phyloP scores from a whole-genome alignment of 108 stramenopile species.

The Conticribra guillardii region DNA sequence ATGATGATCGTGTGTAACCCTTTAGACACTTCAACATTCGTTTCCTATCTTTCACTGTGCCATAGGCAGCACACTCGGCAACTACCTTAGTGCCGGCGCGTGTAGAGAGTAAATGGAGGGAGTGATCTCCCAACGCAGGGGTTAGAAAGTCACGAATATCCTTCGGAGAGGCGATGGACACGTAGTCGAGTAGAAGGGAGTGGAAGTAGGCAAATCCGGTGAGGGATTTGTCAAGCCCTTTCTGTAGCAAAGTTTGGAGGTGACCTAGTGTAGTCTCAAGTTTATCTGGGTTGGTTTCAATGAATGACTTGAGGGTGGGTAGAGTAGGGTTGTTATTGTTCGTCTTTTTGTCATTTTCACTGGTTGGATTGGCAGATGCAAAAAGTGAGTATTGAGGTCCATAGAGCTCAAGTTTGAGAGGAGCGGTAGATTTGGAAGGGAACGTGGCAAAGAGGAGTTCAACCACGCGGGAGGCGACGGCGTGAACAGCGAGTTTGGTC shows the following conservation, averaged over 20 bases:
- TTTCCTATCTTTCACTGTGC: slow-evolving; percentile 91
- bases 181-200: slow-evolving; percentile 77
- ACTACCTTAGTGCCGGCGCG: slow-evolving; percentile 83
- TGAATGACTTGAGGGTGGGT: slow-evolving; percentile 45
- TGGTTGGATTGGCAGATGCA: slow-evolving; percentile 35
- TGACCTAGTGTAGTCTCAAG: slow-evolving; percentile 61
- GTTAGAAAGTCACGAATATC: slow-evolving; percentile 70
- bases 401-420: slow-evolving; percentile 88
- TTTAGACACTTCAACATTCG: slow-evolving; percentile 90
- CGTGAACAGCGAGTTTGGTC: slow-evolving; percentile 85
- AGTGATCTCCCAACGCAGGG: slow-evolving; percentile 77
- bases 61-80: slow-evolving; percentile 85
- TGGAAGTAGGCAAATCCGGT: slow-evolving; percentile 86
- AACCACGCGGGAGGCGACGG: slow-evolving; percentile 85
- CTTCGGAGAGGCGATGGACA: slow-evolving; percentile 58
- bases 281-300: slow-evolving; percentile 68
- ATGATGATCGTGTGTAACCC: slow-evolving; percentile 84
- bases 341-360: neutral
- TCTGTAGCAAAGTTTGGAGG: slow-evolving; percentile 69
- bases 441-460: slow-evolving; percentile 82
- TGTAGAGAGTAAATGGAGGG: slow-evolving; percentile 84
- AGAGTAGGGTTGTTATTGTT: slow-evolving; percentile 37
- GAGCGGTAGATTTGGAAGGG: slow-evolving; percentile 63
- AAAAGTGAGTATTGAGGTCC: slow-evolving; percentile 89
- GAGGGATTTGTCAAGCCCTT: slow-evolving; percentile 85